A percentile compares a stretch with the other conserved stretches of the same genome.
Conservation (phyloP, 441 rosid species). For the Croton laevigatus region DNA sequence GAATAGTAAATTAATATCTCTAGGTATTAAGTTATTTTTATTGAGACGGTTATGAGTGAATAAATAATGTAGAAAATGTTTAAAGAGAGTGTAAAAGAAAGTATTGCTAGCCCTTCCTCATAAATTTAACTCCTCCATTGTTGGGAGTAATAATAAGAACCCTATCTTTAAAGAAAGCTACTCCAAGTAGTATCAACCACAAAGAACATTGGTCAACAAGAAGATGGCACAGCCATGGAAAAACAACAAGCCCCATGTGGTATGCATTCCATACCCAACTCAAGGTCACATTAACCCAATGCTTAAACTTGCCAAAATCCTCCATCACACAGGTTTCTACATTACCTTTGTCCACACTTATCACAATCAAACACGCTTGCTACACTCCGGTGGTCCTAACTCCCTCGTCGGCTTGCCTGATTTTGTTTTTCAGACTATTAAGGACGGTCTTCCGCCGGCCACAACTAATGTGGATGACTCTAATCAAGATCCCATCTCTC, state of each 20-base stretch:
- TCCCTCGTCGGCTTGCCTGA: conserved; percentile 30
- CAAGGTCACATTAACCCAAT: conserved; percentile 52
- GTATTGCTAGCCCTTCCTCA: no score
- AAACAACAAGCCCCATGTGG: conserved; percentile 34
- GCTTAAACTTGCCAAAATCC: conserved; percentile 48
- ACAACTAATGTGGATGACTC: conserved; percentile 18
- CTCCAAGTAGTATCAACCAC: no score
- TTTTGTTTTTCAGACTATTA: conserved; percentile 37
- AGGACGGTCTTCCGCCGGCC: conserved; percentile 45
- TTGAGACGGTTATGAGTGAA: no score
- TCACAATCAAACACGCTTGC: conserved; percentile 38
- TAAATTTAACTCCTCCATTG: no score
- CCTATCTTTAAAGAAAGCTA: no score
- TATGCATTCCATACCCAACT: conserved; percentile 44
- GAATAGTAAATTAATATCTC: no score
- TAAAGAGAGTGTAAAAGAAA: no score
- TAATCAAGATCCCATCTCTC: conserved; percentile 36
- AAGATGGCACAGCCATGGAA: no score
- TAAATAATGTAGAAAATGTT: no score
- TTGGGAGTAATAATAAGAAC: no score
- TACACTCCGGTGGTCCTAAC: conserved; percentile 30
- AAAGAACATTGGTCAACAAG: no score
- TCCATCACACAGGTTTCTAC: conserved; percentile 39
- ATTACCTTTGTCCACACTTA: conserved; percentile 45
- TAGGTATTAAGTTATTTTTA: no score